phyloP scores from a whole-genome alignment of 148 eudicot species.

The Cornus florida region DNA sequence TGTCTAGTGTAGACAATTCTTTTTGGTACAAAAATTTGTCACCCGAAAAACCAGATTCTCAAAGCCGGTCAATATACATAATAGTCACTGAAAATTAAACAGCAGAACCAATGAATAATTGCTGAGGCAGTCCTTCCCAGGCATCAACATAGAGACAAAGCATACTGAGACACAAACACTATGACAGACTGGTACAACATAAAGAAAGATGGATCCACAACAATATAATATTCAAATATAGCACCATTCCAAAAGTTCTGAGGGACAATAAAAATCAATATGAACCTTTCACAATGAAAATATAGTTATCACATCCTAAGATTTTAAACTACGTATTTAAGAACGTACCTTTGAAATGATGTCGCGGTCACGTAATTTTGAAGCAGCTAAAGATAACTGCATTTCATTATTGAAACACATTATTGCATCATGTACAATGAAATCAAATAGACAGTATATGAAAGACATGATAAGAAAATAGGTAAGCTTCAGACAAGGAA shows the following conservation, averaged over 20 bases:
- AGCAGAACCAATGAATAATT: too few species aligned
- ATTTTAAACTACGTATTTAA: neutral
- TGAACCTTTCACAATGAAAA: neutral
- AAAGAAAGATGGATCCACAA: neutral
- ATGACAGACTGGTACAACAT: neutral
- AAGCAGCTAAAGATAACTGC: slow-evolving; percentile 85
- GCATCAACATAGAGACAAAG: slow-evolving; percentile 6
- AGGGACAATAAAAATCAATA: neutral
- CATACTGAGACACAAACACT: slow-evolving; percentile 2
- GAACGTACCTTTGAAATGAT: slow-evolving; percentile 67
- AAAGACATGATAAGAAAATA: too few species aligned
- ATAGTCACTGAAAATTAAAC: too few species aligned
- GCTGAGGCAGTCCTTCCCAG: neutral
- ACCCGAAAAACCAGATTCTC: too few species aligned
- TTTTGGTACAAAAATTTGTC: too few species aligned
- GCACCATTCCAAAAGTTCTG: neutral
- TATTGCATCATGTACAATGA: neutral
- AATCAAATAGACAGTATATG: neutral
- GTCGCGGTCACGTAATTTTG: slow-evolving; percentile 68
- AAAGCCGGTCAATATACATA: too few species aligned
- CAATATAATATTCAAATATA: neutral
- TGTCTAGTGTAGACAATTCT: too few species aligned
- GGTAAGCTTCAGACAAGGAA: too few species aligned
- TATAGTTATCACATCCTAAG: neutral
- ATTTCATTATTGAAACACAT: slow-evolving; percentile 14